phyloP scores from a whole-genome alignment of 2,329 filamentous ascomycete species.

The Thermoascus crustaceus region DNA sequence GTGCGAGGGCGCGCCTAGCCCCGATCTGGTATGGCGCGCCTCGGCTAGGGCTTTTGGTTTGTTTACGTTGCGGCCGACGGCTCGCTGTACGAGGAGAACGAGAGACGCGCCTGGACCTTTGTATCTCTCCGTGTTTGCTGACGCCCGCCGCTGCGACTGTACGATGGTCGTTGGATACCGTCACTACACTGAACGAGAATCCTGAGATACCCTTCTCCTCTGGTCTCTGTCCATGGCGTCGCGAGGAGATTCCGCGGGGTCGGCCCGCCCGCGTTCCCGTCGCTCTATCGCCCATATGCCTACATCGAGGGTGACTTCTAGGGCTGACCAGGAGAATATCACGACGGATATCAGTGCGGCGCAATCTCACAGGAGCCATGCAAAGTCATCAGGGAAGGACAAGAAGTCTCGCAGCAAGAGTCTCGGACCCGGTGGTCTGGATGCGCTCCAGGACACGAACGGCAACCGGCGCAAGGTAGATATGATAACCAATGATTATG shows the following conservation, averaged over 20 bases:
- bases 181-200: no score
- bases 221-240: slow-evolving; percentile 22
- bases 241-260: slow-evolving; percentile 25
- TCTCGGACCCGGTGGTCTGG: slow-evolving; percentile 82
- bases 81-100: slow-evolving; percentile 15
- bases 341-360: slow-evolving; percentile 55
- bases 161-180: no score
- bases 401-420: slow-evolving; percentile 88
- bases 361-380: slow-evolving; percentile 16
- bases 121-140: no score
- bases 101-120: slow-evolving; percentile 19
- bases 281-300: slow-evolving; percentile 63
- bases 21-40: slow-evolving; percentile 18
- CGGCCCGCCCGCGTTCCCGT: slow-evolving; percentile 41
- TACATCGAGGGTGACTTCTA: slow-evolving; percentile 38
- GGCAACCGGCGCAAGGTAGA: slow-evolving; percentile 75
- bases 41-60: slow-evolving; percentile 38
- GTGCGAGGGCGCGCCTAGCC: slow-evolving; percentile 25
- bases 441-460: slow-evolving; percentile 65
- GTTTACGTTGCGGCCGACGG: slow-evolving; percentile 33
- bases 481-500: slow-evolving; percentile 5
- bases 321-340: slow-evolving; percentile 68
- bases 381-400: slow-evolving; percentile 34
- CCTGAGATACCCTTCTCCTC: neutral
- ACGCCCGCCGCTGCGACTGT: no score